These are phyloP conservation scores for Ophiognomonia clavigignenti-juglandacearum DNA, from an alignment of 2,329 filamentous ascomycete genomes.

Conservation along the genomic window DNA sequence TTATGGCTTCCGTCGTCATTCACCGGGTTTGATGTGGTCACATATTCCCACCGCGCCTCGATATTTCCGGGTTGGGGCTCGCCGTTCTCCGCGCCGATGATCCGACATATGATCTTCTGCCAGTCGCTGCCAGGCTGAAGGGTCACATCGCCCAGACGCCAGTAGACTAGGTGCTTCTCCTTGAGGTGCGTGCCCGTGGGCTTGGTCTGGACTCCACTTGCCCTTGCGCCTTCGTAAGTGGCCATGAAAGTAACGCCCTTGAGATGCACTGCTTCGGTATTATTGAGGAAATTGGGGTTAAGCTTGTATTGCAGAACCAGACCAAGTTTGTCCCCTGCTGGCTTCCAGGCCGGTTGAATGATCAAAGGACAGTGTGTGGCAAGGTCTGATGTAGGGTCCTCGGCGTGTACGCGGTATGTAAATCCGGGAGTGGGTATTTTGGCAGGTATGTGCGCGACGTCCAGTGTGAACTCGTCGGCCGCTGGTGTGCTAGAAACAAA, in stretches of 20 bases:
- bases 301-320: constrained; percentile 79
- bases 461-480: constrained; percentile 75
- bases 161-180: constrained; percentile 73
- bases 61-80: constrained; percentile 69
- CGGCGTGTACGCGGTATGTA: constrained; percentile 82
- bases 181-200: constrained; percentile 74
- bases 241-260: constrained; percentile 73
- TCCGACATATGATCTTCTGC: constrained; percentile 77
- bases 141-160: constrained; percentile 72
- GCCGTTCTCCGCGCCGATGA: constrained; percentile 66
- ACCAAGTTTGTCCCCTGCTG: constrained; percentile 79
- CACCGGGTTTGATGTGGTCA: constrained; percentile 20
- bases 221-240: constrained; percentile 62
- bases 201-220: constrained; percentile 68
- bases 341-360: constrained; percentile 74
- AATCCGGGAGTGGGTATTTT: constrained; percentile 76
- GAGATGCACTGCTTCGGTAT: constrained; percentile 36
- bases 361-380: constrained; percentile 64
- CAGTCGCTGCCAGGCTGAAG: constrained; percentile 45
- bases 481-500: constrained; percentile 68
- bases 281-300: constrained; percentile 61
- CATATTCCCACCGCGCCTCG: constrained; percentile 76
- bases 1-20: constrained; percentile 40
- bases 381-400: constrained; percentile 39
- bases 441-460: constrained; percentile 60